These are phyloP conservation scores for Podila clonocystis DNA, from an alignment of 192 early-diverging fungal genomes.

Conservation along the genomic window DNA sequence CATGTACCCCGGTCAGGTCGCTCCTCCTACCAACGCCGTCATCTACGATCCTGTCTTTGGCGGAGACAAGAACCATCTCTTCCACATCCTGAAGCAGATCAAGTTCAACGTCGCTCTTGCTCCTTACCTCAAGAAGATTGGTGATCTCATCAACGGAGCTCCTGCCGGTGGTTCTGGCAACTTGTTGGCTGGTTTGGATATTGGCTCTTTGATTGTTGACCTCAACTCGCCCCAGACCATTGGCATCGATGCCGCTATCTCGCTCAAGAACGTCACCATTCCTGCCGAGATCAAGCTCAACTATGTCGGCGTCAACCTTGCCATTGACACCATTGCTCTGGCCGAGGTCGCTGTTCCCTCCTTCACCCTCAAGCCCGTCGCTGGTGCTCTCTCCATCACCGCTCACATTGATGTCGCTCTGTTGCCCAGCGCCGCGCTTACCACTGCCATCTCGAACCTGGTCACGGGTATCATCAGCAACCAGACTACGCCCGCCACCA, in stretches of 20 bases:
- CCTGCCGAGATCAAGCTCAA: constrained; percentile 25
- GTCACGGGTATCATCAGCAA: constrained; percentile 19
- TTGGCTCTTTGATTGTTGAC: constrained; percentile 18
- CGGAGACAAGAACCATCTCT: constrained; percentile 44
- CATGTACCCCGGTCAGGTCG: constrained; percentile 42
- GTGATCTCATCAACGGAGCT: constrained; percentile 13
- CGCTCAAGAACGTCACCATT: constrained; percentile 27
- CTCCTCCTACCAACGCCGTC: constrained; percentile 38
- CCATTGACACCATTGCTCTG: constrained; percentile 18
- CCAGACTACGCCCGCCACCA: constrained; percentile 25
- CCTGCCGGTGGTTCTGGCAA: constrained; percentile 8
- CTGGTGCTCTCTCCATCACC: constrained; percentile 12
- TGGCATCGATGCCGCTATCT: constrained; percentile 19
- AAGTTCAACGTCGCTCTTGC: constrained; percentile 39
- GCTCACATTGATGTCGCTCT: constrained; percentile 17
- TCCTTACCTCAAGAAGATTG: constrained; percentile 37
- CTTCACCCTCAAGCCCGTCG: constrained; percentile 12
- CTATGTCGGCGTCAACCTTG: constrained; percentile 20
- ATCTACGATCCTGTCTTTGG: constrained; percentile 52
- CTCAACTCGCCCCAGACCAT: constrained; percentile 23
- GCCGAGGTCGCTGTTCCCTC: constrained; percentile 13
- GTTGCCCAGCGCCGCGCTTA: constrained; percentile 12
- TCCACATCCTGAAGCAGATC: constrained; percentile 44
- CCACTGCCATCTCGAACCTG: constrained; percentile 7
- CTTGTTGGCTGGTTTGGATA: constrained; percentile 21